Evolutionary conservation across 129 eudicot genomes (phyloP), one percentile per base, ranked within the genome.

Genomic region (Centrapalus pauciflorus): DNA sequence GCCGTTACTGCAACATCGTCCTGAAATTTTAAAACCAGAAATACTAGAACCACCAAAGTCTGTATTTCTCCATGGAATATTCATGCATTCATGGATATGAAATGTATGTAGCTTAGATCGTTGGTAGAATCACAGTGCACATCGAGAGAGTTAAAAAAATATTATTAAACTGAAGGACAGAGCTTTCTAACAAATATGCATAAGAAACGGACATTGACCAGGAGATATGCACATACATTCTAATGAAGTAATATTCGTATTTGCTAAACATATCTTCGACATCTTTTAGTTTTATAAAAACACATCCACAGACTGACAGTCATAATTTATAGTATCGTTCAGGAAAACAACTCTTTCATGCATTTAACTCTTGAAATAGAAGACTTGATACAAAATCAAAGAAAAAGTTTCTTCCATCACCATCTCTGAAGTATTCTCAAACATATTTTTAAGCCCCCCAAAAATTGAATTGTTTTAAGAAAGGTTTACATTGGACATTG

Each of bases 1-100:
- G 66, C 7, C 83, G 72, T 76, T 27, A 70, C 82, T 54, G 77
- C 52, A 60, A 68, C 83, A 66, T 86, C 84, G 80, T 78, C 97
- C 97, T 89, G 67, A 38, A 72, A 64, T 60, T 55, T n/a, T 74
- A 23, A 46, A 71, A 26, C 64, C 12, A 10, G n/a, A 40, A 37
- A 26, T 25, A 52, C 12, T 7, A 24, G 17, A 26, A 68, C 26
- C 21, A 29, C 58, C 61, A 23, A 29, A 45, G 4, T 23, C 34
- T 58, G 4, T 49, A 24, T 17, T 69, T 16, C 30, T 25, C 13
- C 34, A 46, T 5, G 21, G 14, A 26, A 61, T n/a, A n/a, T n/a
- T n/a, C n/a, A n/a, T n/a, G 37, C 50, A 37, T 37, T 11, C 67
- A 20, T 37, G 16, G 25, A 61, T 37, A 61, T 4, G 40, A 40